Evolutionary conservation across 176 grass and related monocot species (phyloP), one percentile per base, ranked within the genome.

Genomic region (Aechmea fasciata): DNA sequence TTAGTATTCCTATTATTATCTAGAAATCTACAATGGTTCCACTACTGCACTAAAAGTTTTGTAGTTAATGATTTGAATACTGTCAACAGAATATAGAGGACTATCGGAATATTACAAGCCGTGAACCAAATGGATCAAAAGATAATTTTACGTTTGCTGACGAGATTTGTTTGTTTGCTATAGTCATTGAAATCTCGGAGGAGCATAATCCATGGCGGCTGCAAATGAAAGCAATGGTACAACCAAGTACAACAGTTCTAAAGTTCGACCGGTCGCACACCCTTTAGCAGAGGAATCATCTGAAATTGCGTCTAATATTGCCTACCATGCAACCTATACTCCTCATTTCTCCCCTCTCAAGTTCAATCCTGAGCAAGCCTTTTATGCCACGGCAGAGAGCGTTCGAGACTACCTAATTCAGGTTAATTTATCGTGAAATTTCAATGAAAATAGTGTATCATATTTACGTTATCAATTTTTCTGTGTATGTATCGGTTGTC

Each of bases 331-430:
- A 13, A 66, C 74, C 64, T 99, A 86, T 69, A 90, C 29, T 72
- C 95, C 95, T 13, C 87, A 94, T 65, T 99, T 99, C 77, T 83
- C 86, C 49, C 90, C 87, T 67, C 78, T 80, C 77, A 75, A 77
- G 41, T 99, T 99, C 77, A 87, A 91, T 18, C 82, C 81, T 20
- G 95, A 99, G 82, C 75, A 93, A 23, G 90, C 95, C 7, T 99
- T 84, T 82, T 99, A 86, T 81, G 82, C 95, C 81, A 79, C 95
- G 15, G 90, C 95, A 3, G 82, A 94, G 74, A 94, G 95, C 79
- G 84, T 99, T 67, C 84, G 84, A 19, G 95, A 99, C 67, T 69
- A 87, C 69, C 87, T 99, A 47, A 82, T 90, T 73, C 78, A 99
- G 76, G 95, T 93, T 68, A 82, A 72, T 18, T 11, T 11, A 12